Conservation (phyloP, 371 early-diverging fungal species). For the Mucor lusitanicus region DNA sequence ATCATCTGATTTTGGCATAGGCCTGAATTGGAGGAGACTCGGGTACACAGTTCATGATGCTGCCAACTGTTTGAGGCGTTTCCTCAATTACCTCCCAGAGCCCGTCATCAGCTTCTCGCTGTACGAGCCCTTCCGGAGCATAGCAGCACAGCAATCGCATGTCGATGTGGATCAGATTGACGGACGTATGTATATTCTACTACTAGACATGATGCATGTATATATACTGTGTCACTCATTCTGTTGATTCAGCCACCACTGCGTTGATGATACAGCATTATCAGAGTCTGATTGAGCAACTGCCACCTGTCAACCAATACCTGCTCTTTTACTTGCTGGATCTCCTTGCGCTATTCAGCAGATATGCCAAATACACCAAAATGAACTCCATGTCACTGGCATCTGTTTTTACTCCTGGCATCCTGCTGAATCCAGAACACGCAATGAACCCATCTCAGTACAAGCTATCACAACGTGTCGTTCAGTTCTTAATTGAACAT, state of each 20-base stretch:
- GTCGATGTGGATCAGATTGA: neutral
- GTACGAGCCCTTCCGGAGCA: constrained; percentile 55
- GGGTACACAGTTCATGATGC: constrained; percentile 65
- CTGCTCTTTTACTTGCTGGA: constrained; percentile 65
- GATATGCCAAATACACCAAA: constrained; percentile 34
- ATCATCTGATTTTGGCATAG: constrained; percentile 54
- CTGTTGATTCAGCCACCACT: constrained; percentile 31
- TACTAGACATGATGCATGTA: neutral
- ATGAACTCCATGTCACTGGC: constrained; percentile 38
- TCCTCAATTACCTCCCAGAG: constrained; percentile 61
- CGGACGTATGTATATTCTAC: neutral
- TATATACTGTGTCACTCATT: neutral
- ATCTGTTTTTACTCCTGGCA: constrained; percentile 63
- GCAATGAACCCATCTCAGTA: constrained; percentile 56
- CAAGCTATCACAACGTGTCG: constrained; percentile 52
- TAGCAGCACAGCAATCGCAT: constrained; percentile 13
- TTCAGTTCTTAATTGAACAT: constrained; percentile 52
- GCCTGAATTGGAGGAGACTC: constrained; percentile 48
- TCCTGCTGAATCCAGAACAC: constrained; percentile 58
- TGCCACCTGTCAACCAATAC: constrained; percentile 59
- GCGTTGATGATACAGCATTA: constrained; percentile 26
- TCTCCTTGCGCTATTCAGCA: constrained; percentile 52
- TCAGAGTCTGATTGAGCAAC: constrained; percentile 49
- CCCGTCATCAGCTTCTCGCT: constrained; percentile 57
- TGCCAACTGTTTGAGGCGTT: constrained; percentile 59